phyloP scores from a whole-genome alignment of 805 yeast species.

The Scheffersomyces ergatensis region DNA sequence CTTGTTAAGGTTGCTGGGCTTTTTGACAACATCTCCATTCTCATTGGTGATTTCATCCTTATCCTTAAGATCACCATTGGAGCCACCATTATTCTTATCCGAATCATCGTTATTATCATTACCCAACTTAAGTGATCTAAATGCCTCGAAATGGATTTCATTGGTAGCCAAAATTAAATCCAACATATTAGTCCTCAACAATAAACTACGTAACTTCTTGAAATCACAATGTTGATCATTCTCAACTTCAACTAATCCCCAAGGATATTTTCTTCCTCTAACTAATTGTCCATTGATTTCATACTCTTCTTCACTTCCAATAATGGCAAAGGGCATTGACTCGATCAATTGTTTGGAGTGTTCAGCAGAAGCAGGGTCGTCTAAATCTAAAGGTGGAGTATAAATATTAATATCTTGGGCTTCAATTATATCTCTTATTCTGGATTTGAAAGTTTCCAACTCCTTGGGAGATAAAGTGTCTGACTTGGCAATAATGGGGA shows the following conservation, averaged over 20 bases:
- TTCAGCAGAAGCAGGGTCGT: conserved; percentile 73
- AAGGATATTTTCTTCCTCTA: conserved; percentile 82
- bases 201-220: conserved; percentile 71
- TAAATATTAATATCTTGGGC: conserved; percentile 80
- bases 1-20: conserved; percentile 21
- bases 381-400: conserved; percentile 78
- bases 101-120: conserved; percentile 29
- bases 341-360: conserved; percentile 79
- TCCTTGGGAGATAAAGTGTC: conserved; percentile 77
- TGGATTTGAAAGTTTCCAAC: conserved; percentile 63
- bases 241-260: conserved; percentile 89
- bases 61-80: conserved; percentile 27
- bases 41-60: conserved; percentile 24
- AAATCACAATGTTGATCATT: conserved; percentile 85
- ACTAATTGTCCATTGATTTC: conserved; percentile 64
- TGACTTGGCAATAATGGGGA: conserved; percentile 88
- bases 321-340: conserved; percentile 83
- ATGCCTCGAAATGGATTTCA: conserved; percentile 77
- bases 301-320: conserved; percentile 72
- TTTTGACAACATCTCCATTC: conserved; percentile 29
- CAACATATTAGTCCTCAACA: conserved; percentile 80
- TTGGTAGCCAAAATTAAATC: conserved; percentile 79
- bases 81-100: conserved; percentile 38
- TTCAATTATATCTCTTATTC: conserved; percentile 79
- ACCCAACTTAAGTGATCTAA: conserved; percentile 69